These are phyloP conservation scores for Aspergillus hiratsukae DNA, from an alignment of 2,329 filamentous ascomycete species.

Conservation along the genomic window DNA sequence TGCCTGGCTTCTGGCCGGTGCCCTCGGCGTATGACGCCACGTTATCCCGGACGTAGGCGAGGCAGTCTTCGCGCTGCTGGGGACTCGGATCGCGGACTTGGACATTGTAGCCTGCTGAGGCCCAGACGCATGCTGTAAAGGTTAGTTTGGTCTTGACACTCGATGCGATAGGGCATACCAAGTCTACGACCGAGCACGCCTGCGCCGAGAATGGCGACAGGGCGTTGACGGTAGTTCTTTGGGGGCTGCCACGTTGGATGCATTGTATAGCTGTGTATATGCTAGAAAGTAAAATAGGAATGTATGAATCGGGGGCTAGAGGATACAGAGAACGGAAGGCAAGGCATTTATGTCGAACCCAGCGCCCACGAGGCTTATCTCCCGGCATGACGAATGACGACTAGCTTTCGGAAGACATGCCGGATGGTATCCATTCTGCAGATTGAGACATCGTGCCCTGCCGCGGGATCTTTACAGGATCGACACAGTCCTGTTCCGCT, in stretches of 20 bases:
- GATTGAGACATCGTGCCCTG: neutral
- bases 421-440: neutral
- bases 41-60: conserved; percentile 33
- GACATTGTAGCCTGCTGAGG: conserved; percentile 30
- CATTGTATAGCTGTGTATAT: conserved; percentile 8
- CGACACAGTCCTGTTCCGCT: too few relatives aligned
- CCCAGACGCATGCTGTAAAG: conserved; percentile 26
- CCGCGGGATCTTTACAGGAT: neutral
- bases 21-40: conserved; percentile 27
- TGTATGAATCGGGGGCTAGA: too few relatives aligned
- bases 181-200: conserved; percentile 41
- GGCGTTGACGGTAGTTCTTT: conserved; percentile 28
- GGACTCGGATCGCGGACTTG: conserved; percentile 28
- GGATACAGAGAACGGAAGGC: neutral
- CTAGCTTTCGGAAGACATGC: neutral
- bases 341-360: neutral
- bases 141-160: neutral
- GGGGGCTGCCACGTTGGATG: conserved; percentile 21
- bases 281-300: neutral
- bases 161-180: conserved; percentile 16
- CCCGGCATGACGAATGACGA: neutral
- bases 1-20: conserved; percentile 27
- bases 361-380: neutral
- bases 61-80: conserved; percentile 24
- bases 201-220: conserved; percentile 40